These are phyloP conservation scores for Moesziomyces sp. DNA, from an alignment of 1,284 basidiomycete genomes.

Conservation along the genomic window DNA sequence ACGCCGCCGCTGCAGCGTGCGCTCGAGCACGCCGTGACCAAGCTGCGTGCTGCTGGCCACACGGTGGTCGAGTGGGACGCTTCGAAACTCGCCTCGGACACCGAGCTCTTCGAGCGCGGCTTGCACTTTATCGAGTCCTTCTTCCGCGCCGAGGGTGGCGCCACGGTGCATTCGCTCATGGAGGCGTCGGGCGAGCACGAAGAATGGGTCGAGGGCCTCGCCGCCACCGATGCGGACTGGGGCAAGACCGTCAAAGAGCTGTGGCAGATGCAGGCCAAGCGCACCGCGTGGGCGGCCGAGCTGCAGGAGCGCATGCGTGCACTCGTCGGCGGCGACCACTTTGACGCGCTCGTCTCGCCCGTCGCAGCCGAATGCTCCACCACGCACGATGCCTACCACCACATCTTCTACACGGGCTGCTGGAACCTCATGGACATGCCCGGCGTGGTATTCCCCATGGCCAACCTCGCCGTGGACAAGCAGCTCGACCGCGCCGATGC, in stretches of 20 bases:
- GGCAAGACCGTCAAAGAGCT: slow-evolving; percentile 28
- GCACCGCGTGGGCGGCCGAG: slow-evolving; percentile 37
- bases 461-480: slow-evolving; percentile 22
- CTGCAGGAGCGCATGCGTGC: slow-evolving; percentile 28
- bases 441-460: slow-evolving; percentile 31
- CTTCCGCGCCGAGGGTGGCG: slow-evolving; percentile 52
- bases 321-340: slow-evolving; percentile 13
- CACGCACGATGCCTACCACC: slow-evolving; percentile 39
- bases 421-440: slow-evolving; percentile 58
- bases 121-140: slow-evolving; percentile 21
- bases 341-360: slow-evolving; percentile 46
- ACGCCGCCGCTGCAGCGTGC: slow-evolving; percentile 78
- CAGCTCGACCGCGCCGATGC: slow-evolving; percentile 8
- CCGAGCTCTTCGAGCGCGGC: slow-evolving; percentile 30
- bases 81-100: slow-evolving; percentile 11
- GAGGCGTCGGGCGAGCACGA: slow-evolving; percentile 38
- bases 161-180: slow-evolving; percentile 44
- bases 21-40: slow-evolving; percentile 73
- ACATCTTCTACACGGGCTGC: slow-evolving; percentile 50
- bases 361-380: slow-evolving; percentile 41
- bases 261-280: slow-evolving; percentile 43
- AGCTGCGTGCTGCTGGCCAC: slow-evolving; percentile 77
- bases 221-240: slow-evolving; percentile 6
- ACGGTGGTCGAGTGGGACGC: slow-evolving; percentile 71
- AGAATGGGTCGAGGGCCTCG: slow-evolving; percentile 43